These are phyloP conservation scores for Sonneratia alba DNA, from an alignment of 345 rosid genomes.

Conservation along the genomic window DNA sequence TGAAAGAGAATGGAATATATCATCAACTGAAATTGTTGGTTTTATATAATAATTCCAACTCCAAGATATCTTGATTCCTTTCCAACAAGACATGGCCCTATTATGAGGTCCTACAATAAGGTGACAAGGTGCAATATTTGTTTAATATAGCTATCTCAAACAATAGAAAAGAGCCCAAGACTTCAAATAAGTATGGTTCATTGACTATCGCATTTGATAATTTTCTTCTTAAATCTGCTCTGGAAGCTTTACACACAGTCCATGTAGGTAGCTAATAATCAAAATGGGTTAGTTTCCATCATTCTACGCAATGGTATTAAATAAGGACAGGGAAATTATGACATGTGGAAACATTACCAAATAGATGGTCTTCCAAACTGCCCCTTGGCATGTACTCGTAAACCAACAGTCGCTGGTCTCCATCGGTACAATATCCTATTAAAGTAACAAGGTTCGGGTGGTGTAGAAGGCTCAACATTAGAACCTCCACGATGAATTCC, in stretches of 20 bases:
- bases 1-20: not conserved
- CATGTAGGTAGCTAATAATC: not conserved
- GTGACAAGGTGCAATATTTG: not conserved
- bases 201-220: not conserved
- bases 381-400: constrained; percentile 95
- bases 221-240: not conserved
- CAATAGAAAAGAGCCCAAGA: not conserved
- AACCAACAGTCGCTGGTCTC: constrained; percentile 92
- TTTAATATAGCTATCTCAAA: not conserved
- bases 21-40: not conserved
- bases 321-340: not conserved
- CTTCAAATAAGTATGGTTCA: not conserved
- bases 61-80: not conserved
- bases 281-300: not conserved
- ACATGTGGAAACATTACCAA: constrained; percentile 35
- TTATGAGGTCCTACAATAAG: not conserved
- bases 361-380: constrained; percentile 92
- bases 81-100: not conserved
- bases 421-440: constrained; percentile 86
- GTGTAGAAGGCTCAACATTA: constrained; percentile 88
- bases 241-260: not conserved
- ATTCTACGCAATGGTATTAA: not conserved
- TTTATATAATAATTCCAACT: not conserved
- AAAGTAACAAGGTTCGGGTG: constrained; percentile 80
- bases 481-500: constrained; percentile 94